A percentile compares a stretch with the other conserved stretches of the same genome.
These are phyloP conservation scores for Cucurbita pepo DNA, from an alignment of 306 rosid species.

Conservation along the genomic window DNA sequence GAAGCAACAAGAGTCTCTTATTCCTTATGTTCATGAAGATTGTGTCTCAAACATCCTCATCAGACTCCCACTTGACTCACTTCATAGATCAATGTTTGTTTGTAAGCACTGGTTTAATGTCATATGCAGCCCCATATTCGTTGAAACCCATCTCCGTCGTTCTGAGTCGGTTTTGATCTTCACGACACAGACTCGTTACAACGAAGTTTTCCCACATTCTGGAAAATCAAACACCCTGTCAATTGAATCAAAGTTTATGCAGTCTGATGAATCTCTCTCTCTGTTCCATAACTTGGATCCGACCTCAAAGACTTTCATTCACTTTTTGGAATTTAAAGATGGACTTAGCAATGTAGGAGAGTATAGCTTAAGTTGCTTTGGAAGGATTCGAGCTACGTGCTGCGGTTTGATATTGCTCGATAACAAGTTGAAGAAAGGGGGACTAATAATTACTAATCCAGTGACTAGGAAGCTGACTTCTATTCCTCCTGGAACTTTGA, in stretches of 20 bases:
- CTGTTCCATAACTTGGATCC: conserved; percentile 6
- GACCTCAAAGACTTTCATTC: conserved; percentile 1
- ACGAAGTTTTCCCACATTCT: neutral
- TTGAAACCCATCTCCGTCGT: conserved; percentile 18
- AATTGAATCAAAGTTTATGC: conserved; percentile 18
- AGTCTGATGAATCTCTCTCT: conserved; percentile 7
- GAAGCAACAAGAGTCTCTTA: conserved; percentile 9
- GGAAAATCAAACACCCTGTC: conserved; percentile 16
- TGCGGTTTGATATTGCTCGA: conserved; percentile 36
- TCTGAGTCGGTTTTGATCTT: conserved; percentile 35
- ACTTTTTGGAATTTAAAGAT: conserved; percentile 19
- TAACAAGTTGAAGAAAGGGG: conserved; percentile 21
- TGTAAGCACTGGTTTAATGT: conserved; percentile 31
- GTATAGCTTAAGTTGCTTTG: conserved; percentile 21
- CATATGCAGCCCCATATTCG: conserved; percentile 16
- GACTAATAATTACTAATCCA: conserved; percentile 27
- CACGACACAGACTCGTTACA: neutral
- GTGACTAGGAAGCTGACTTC: conserved; percentile 31
- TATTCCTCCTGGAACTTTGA: conserved; percentile 32
- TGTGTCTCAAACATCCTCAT: conserved; percentile 28
- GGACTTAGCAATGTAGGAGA: conserved; percentile 12
- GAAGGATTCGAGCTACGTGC: conserved; percentile 27
- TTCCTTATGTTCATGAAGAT: conserved; percentile 27
- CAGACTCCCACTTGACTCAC: conserved; percentile 30
- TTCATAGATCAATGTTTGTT: conserved; percentile 31